A percentile compares a stretch with the other conserved stretches of the same genome.
Conservation (phyloP, 129 eudicot genomes). For the Flaveria brownii region DNA sequence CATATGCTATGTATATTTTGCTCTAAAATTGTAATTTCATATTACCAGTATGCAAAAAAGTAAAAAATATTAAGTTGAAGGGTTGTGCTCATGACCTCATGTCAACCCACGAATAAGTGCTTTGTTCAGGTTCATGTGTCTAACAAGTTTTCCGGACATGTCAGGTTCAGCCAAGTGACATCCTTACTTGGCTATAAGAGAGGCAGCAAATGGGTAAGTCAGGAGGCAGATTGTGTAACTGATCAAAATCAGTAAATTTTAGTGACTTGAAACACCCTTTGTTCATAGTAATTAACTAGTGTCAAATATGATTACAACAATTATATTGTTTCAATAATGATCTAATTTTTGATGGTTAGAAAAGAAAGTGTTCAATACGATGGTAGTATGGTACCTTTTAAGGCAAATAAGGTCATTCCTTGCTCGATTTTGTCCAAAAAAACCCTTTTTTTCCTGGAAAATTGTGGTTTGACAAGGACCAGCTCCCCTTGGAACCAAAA, state of each 20-base stretch:
- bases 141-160: neutral
- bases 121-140: neutral
- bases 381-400: constrained; percentile 34
- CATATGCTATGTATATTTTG: too few relatives aligned
- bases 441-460: constrained; percentile 59
- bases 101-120: neutral
- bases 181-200: too few relatives aligned
- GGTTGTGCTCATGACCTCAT: neutral
- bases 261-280: neutral
- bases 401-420: constrained; percentile 41
- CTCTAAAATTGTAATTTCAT: too few relatives aligned
- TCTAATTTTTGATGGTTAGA: too few relatives aligned
- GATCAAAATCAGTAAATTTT: neutral
- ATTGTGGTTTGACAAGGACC: constrained; percentile 46
- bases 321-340: too few relatives aligned
- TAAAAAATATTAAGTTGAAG: neutral
- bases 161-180: too few relatives aligned
- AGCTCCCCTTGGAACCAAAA: constrained; percentile 60
- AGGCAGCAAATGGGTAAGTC: too few relatives aligned
- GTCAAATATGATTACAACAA: too few relatives aligned
- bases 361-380: too few relatives aligned
- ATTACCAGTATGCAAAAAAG: neutral
- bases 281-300: neutral
- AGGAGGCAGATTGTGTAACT: too few relatives aligned
- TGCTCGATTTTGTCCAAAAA: constrained; percentile 85